Evolutionary conservation across 345 rosid genomes (phyloP).

Genomic region (Euphorbia lathyris): DNA sequence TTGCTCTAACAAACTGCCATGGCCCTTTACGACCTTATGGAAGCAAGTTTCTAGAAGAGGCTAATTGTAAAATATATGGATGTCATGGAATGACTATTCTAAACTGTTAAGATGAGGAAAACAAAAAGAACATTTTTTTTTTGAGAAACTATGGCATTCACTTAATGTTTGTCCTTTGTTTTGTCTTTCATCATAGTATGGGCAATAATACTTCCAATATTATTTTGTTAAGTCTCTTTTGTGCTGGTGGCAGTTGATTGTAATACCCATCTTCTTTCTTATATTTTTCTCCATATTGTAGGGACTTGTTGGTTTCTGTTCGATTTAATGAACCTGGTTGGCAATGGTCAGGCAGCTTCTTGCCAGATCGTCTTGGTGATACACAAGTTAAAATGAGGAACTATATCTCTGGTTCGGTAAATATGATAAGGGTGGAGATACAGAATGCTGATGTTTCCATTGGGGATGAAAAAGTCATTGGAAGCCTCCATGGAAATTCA

Average conservation of each 20-base stretch:
- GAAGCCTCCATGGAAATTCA: conserved; percentile 65
- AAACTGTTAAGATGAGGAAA: neutral
- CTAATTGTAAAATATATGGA: neutral
- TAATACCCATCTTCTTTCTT: neutral
- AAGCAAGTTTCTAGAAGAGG: neutral
- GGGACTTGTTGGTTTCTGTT: conserved; percentile 80
- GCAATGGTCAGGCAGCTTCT: conserved; percentile 97
- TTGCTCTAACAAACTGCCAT: neutral
- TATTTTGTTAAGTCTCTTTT: neutral
- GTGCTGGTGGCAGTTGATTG: neutral
- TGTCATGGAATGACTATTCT: neutral
- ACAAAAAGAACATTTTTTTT: neutral
- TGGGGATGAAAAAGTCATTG: conserved; percentile 68
- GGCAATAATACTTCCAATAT: too few species aligned
- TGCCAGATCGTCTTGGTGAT: conserved; percentile 92
- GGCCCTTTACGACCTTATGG: neutral
- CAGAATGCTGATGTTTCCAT: conserved; percentile 80
- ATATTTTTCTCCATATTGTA: conserved; percentile 24
- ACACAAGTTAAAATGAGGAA: conserved; percentile 89
- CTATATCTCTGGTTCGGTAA: conserved; percentile 57
- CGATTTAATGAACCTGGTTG: conserved; percentile 91
- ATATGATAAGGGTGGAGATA: conserved; percentile 86
- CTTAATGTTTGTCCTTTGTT: neutral
- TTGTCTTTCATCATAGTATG: neutral
- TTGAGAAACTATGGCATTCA: neutral